Percentiles rank a stretch among this genome's conserved stretches.
Conservation (phyloP, 192 early-diverging fungal species). For the Thamnidium elegans region DNA sequence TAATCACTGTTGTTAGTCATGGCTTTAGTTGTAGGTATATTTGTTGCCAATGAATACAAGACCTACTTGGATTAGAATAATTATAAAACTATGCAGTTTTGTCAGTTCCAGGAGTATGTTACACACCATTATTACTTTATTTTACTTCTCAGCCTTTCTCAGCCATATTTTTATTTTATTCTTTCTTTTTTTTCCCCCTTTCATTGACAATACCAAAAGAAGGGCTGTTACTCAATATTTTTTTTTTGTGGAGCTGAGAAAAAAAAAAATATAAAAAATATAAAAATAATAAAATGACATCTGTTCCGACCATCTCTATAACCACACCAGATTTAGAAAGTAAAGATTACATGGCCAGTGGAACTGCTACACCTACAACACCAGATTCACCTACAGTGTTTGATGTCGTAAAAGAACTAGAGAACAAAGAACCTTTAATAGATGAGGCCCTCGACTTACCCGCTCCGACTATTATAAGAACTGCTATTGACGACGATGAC, state of each 20-base stretch:
- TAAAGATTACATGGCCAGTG: constrained; percentile 23
- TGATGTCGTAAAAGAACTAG: constrained; percentile 35
- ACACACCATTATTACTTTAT: too few species aligned
- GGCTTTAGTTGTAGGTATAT: neutral
- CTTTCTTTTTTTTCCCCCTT: too few species aligned
- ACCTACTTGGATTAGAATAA: neutral
- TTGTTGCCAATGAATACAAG: neutral
- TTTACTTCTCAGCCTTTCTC: too few species aligned
- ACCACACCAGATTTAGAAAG: constrained; percentile 36
- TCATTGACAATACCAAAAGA: too few species aligned
- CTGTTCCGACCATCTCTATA: constrained; percentile 36
- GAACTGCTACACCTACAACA: constrained; percentile 9
- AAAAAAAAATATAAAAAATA: too few species aligned
- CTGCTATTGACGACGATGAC: neutral
- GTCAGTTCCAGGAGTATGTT: too few species aligned
- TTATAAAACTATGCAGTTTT: too few species aligned
- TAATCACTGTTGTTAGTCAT: neutral
- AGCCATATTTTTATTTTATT: too few species aligned
- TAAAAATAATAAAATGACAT: neutral
- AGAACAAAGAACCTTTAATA: constrained; percentile 17
- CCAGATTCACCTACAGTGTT: constrained; percentile 34
- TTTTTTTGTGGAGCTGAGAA: too few species aligned
- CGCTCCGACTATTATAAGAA: neutral
- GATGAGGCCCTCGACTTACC: neutral
- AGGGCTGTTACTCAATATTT: too few species aligned